Evolutionary conservation across 164 flowering plant genomes (phyloP).

Genomic region (Tinospora cordifolia): DNA sequence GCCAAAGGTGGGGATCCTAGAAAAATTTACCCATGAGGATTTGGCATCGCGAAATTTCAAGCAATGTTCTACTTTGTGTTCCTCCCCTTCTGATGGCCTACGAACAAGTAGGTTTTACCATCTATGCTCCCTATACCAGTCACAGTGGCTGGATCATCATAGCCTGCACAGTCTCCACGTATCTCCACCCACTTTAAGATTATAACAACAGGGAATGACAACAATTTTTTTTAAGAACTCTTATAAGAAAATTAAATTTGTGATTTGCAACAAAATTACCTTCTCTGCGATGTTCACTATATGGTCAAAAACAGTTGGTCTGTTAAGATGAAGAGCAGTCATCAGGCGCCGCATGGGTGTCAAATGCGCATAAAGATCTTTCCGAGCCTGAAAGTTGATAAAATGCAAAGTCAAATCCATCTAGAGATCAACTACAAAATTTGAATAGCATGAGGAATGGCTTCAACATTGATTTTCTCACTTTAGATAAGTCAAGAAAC

Average conservation of each 20-base stretch:
- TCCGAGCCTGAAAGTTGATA: conserved; percentile 59
- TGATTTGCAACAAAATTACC: conserved; percentile 30
- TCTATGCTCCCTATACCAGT: conserved; percentile 82
- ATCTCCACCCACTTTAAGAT: conserved; percentile 71
- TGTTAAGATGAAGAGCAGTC: conserved; percentile 92
- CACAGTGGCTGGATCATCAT: conserved; percentile 95
- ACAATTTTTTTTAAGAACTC: too few relatives aligned
- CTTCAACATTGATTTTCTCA: too few relatives aligned
- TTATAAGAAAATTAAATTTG: too few relatives aligned
- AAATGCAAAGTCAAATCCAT: background rate
- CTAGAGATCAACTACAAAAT: background rate
- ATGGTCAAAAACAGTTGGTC: conserved; percentile 95
- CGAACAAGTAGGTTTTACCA: conserved; percentile 78
- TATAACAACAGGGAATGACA: background rate
- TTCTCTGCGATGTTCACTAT: conserved; percentile 77
- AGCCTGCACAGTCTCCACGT: conserved; percentile 95
- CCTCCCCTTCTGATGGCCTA: conserved; percentile 96
- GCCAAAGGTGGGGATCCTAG: too few relatives aligned
- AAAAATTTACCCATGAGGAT: conserved; percentile 89
- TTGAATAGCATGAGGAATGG: too few relatives aligned
- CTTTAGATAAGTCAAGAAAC: background rate
- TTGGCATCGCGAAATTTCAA: conserved; percentile 98
- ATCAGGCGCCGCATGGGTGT: conserved; percentile 87
- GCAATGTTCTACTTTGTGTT: conserved; percentile 85
- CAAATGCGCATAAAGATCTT: conserved; percentile 64